Evolutionary conservation across 1,139 yeast species (phyloP), one percentile per base, ranked within the genome.

Genomic region (Diutina mesorugosa): DNA sequence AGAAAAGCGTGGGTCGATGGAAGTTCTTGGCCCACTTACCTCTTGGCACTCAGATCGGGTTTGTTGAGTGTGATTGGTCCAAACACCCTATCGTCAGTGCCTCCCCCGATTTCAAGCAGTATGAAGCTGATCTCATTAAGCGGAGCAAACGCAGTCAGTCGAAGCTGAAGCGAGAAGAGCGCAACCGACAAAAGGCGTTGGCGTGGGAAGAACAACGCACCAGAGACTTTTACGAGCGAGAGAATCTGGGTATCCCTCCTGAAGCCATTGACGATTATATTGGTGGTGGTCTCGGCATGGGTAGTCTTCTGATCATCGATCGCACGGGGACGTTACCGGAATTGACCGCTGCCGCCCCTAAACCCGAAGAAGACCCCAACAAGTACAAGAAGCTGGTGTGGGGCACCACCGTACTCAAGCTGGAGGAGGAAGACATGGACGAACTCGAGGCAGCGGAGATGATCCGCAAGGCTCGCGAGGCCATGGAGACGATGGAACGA

Each of bases 11-110:
- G 7, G 79, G 81, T 57, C 81, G 83, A 62, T 79, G 79, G 67
- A 91, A 90, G 66, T 90, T 87, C 66, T 71, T 93, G 58, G 78
- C 87, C 0, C 95, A 91, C 68, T 69, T 90, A 46, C 98, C 99
- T 0, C 67, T 81, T 41, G 97, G 97, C 1, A 84, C 96, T 0
- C 87, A 87, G 52, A 70, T 93, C 54, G 96, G 93, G 14, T 85
- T 90, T 61, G 65, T 95, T 58, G 98, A 93, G 64, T 80, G 97
- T 58, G 84, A 89, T 65, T 93, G 99, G 98, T 61, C 65, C 45
- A 70, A 74, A 45, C 72, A 70, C 69, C 81, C 61, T 60, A 69
- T 59, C 56, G 65, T 76, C 0, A 72, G 79, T 3, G 69, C 69
- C 7, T 84, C 80, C 28, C 51, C 51, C 6, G 78, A 85, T 0